Evolutionary conservation across 2,329 filamentous ascomycete genomes (phyloP), one percentile per base, ranked within the genome.

Genomic region (Tolypocladium tundrense): DNA sequence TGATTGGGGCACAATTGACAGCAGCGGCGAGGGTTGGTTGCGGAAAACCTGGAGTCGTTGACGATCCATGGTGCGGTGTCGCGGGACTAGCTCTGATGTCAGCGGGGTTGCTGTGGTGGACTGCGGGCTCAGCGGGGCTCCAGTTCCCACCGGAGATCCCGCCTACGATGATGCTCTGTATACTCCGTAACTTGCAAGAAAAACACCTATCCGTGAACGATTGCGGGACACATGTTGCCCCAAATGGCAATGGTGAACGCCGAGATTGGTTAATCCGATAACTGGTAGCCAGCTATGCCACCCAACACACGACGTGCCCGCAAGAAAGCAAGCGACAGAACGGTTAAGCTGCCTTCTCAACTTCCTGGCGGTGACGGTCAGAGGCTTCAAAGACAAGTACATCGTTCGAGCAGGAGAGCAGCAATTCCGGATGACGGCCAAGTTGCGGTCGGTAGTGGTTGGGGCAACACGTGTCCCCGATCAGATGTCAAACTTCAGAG

Each of bases 1-100:
- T 97, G 63, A 60, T 77, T 11, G 37, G n/a, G 39, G 11, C n/a
- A 59, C 31, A n/a, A 58, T 48, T 14, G 24, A 40, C 41, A 39
- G 8, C 9, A n/a, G 55, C 24, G 21, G 16, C 11, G 27, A n/a
- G 16, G n/a, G 27, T 35, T 51, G 48, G 14, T 35, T 16, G 48
- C 8, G 48, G 16, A 51, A 27, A 31, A 51, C 10, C 45, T 8
- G 14, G 48, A n/a, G 21, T 11, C 27, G 27, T n/a, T 27, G 9
- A 31, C 16, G 45, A 1, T 33, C 31, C 31, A 9, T 50, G 45
- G 14, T 50, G 45, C 24, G 45, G 14, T 24, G 27, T 50, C 27
- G 45, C 16, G 7, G 19, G n/a, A 40, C 27, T 21, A 53, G 54
- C 31, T 53, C 56, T 61, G 59, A 58, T 61, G 61, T 59, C 58